These are phyloP conservation scores for Trypanosoma avium DNA, from an alignment of 208 protist genomes.

Conservation along the genomic window DNA sequence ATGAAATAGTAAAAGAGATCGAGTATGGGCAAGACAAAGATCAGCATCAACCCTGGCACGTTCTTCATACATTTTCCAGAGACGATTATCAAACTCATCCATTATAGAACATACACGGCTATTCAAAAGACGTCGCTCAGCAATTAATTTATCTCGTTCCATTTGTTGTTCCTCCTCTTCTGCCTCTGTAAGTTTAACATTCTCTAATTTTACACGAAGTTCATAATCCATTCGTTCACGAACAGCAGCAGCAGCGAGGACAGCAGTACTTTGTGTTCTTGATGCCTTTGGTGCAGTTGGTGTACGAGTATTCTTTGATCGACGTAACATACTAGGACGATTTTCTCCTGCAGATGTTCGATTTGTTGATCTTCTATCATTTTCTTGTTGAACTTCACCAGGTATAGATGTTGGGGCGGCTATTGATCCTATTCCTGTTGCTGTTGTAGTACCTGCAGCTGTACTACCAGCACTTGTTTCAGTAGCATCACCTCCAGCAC, in stretches of 20 bases:
- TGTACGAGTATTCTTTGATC: neutral
- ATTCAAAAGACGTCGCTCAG: conserved; percentile 67
- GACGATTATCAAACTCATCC: conserved; percentile 69
- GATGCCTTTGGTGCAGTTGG: conserved; percentile 28
- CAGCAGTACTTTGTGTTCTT: conserved; percentile 36
- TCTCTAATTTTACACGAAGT: conserved; percentile 77
- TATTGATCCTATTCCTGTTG: neutral
- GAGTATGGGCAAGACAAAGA: conserved; percentile 92
- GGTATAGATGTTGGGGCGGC: no score
- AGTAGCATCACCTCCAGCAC: neutral
- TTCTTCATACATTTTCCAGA: conserved; percentile 77
- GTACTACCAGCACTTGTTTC: neutral
- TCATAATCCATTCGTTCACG: conserved; percentile 84
- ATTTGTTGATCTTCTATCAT: neutral
- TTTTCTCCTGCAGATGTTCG: neutral
- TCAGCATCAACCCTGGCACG: conserved; percentile 91
- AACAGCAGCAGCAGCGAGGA: conserved; percentile 44
- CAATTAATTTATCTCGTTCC: conserved; percentile 46
- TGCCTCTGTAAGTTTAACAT: conserved; percentile 68
- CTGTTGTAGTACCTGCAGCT: neutral
- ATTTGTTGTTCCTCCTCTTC: conserved; percentile 87
- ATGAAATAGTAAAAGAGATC: conserved; percentile 91
- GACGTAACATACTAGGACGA: neutral
- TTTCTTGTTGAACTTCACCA: neutral
- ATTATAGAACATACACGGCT: conserved; percentile 46